Conservation (phyloP, 1,284 basidiomycete genomes). For the Tylopilus sp. region DNA sequence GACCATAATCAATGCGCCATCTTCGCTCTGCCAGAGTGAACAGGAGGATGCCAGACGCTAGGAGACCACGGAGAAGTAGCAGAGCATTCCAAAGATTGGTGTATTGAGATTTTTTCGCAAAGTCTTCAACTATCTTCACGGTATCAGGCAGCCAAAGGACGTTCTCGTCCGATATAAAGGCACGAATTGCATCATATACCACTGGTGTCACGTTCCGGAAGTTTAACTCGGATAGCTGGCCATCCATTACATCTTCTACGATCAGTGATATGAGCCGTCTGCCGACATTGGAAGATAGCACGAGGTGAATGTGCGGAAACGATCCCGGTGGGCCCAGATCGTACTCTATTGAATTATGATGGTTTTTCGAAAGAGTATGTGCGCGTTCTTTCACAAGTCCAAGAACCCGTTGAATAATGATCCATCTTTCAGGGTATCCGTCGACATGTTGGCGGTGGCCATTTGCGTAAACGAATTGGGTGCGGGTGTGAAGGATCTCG, state of each 20-base stretch:
- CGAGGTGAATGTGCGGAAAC: too few relatives aligned
- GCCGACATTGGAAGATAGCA: too few relatives aligned
- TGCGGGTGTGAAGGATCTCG: too few relatives aligned
- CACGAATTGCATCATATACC: slow-evolving; percentile 23
- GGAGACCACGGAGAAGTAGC: slow-evolving; percentile 34
- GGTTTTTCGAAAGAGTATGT: too few relatives aligned
- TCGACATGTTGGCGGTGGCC: too few relatives aligned
- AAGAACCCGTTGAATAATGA: too few relatives aligned
- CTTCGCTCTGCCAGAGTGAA: slow-evolving; percentile 53
- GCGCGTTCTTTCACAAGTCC: too few relatives aligned
- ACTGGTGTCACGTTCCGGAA: slow-evolving; percentile 23
- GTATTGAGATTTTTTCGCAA: slow-evolving; percentile 11
- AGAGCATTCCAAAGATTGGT: too few relatives aligned
- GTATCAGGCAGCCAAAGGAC: slow-evolving; percentile 26
- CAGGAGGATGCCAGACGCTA: slow-evolving; percentile 52
- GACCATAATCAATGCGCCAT: slow-evolving; percentile 64
- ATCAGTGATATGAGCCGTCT: slow-evolving; percentile 28
- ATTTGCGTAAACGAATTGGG: too few relatives aligned
- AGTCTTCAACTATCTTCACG: slow-evolving; percentile 21
- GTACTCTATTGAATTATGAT: too few relatives aligned
- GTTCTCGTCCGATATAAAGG: slow-evolving; percentile 33
- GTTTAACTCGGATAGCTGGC: slow-evolving; percentile 24
- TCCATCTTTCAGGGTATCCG: too few relatives aligned
- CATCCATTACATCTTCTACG: slow-evolving; percentile 38
- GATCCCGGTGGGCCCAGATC: too few relatives aligned